These are phyloP conservation scores for Penicillium coffeae DNA, from an alignment of 495 filamentous ascomycete genomes.

Conservation along the genomic window DNA sequence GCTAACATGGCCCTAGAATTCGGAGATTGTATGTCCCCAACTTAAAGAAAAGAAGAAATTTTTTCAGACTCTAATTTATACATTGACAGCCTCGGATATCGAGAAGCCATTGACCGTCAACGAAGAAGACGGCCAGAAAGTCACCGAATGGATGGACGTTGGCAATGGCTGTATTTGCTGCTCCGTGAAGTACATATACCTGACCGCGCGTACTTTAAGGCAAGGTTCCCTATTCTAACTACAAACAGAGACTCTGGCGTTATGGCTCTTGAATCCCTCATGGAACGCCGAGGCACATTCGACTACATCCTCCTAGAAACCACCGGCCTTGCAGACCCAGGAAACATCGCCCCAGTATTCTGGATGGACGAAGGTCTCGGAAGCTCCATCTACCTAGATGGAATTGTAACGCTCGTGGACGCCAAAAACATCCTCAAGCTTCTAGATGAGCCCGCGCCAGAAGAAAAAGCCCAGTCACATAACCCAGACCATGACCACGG, in stretches of 20 bases:
- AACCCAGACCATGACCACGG: conserved; percentile 46
- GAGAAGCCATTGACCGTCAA: conserved; percentile 90
- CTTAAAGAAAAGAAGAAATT: not conserved
- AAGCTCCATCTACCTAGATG: conserved; percentile 91
- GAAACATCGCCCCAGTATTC: conserved; percentile 92
- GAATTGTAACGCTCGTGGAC: conserved; percentile 93
- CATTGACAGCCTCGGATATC: conserved; percentile 71
- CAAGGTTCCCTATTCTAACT: too few relatives aligned
- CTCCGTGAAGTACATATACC: conserved; percentile 75
- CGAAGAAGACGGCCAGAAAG: conserved; percentile 76
- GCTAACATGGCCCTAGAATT: conserved; percentile 62
- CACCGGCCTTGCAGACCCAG: conserved; percentile 90
- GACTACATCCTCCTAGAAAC: conserved; percentile 99
- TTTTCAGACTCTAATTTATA: not conserved
- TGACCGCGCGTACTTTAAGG: too few relatives aligned
- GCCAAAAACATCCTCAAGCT: conserved; percentile 83
- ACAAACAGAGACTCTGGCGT: conserved; percentile 75
- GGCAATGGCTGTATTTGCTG: conserved; percentile 98
- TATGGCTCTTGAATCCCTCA: conserved; percentile 90
- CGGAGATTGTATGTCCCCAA: conserved; percentile 66
- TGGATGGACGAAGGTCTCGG: conserved; percentile 96
- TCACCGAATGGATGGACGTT: conserved; percentile 92
- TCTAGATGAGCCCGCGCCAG: conserved; percentile 68
- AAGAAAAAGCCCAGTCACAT: conserved; percentile 43
- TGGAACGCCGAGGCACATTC: conserved; percentile 88